Evolutionary conservation across 2,329 filamentous ascomycete genomes (phyloP).

Genomic region (Periconia macrospinosa): DNA sequence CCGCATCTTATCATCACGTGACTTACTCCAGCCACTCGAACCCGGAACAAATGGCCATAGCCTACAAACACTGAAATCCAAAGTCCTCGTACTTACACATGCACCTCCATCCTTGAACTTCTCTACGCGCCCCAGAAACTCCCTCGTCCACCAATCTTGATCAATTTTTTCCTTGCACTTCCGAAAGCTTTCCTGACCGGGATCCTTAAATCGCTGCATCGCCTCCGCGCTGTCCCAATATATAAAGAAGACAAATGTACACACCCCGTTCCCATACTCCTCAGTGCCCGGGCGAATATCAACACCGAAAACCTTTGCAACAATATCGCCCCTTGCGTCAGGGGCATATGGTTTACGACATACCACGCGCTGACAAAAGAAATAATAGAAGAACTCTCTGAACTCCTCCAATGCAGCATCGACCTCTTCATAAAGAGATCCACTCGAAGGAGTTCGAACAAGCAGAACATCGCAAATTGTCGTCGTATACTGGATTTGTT

Average conservation of each 20-base stretch:
- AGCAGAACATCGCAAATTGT: neutral
- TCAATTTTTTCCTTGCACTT: neutral
- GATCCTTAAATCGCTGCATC: constrained; percentile 3
- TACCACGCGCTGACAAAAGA: neutral
- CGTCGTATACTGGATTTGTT: neutral
- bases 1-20: too few relatives aligned
- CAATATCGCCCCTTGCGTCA: too few relatives aligned
- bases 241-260: constrained; percentile 2
- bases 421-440: neutral
- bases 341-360: too few relatives aligned
- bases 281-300: neutral
- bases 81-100: neutral
- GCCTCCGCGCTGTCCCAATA: constrained; percentile 1
- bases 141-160: neutral
- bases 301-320: neutral
- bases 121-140: neutral
- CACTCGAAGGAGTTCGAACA: neutral
- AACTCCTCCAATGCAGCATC: neutral
- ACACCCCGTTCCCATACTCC: neutral
- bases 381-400: neutral
- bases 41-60: neutral
- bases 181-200: neutral
- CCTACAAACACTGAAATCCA: neutral
- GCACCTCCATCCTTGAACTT: neutral
- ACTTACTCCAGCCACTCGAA: too few relatives aligned